phyloP scores from a whole-genome alignment of 163 green algal species.

The Scenedesmus sp. region DNA sequence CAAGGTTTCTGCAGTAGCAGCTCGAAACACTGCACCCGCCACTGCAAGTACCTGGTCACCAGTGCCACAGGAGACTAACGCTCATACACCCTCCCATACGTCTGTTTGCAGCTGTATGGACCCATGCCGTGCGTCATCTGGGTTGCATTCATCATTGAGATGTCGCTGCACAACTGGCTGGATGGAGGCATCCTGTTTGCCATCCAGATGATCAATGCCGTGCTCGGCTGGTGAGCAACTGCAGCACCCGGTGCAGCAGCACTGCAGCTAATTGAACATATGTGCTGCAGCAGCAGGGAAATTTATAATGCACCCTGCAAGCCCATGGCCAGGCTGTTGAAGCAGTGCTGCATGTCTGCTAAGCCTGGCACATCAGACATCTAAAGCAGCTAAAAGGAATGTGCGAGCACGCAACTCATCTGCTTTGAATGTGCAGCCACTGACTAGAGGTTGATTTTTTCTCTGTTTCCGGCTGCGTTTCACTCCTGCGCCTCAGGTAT shows the following conservation, averaged over 20 bases:
- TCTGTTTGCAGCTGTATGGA: conserved; percentile 64
- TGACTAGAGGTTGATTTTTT: not conserved
- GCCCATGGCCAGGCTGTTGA: not conserved
- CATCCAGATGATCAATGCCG: conserved; percentile 85
- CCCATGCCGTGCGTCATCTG: conserved; percentile 92
- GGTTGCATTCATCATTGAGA: conserved; percentile 82
- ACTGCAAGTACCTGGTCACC: not conserved
- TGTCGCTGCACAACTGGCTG: conserved; percentile 71
- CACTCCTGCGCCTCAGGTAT: conserved; percentile 59
- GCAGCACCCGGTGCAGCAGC: not conserved
- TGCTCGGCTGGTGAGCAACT: conserved; percentile 74
- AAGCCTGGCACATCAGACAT: not conserved
- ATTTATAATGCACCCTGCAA: too few species aligned
- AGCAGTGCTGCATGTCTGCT: not conserved
- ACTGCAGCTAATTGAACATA: not conserved
- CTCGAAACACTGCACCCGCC: too few species aligned
- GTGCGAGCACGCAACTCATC: not conserved
- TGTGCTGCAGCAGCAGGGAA: not conserved
- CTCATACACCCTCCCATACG: not conserved
- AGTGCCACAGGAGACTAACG: not conserved
- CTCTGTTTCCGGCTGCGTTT: not conserved
- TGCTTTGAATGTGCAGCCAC: not conserved
- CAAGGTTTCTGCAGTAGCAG: not conserved
- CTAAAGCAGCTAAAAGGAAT: not conserved
- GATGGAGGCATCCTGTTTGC: conserved; percentile 76